A percentile compares a stretch with the other conserved stretches of the same genome.
These are phyloP conservation scores for Salix koriyanagi DNA, from an alignment of 345 rosid genomes.

Conservation along the genomic window DNA sequence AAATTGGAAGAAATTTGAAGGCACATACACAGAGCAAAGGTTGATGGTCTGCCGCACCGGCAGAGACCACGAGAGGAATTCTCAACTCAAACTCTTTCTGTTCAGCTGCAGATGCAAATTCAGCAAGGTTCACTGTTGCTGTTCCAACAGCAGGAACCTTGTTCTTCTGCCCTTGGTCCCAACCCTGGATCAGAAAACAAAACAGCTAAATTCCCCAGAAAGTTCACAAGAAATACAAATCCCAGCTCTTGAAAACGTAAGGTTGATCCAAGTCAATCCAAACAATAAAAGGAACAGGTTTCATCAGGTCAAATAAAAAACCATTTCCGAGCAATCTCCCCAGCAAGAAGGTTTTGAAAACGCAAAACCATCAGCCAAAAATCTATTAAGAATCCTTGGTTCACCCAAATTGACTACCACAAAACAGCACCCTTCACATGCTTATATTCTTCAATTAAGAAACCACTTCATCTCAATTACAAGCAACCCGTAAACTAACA, in stretches of 20 bases:
- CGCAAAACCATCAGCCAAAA: too few relatives aligned
- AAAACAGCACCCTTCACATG: not conserved
- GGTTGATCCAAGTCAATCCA: not conserved
- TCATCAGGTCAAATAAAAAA: not conserved
- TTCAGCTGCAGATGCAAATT: constrained; percentile 46
- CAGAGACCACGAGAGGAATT: constrained; percentile 44
- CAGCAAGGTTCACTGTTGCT: constrained; percentile 58
- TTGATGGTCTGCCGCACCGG: constrained; percentile 30
- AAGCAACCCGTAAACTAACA: not conserved
- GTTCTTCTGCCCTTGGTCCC: constrained; percentile 47
- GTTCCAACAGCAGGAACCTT: constrained; percentile 57
- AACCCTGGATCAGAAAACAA: constrained; percentile 43
- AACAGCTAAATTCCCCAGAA: not conserved
- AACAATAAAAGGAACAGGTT: not conserved
- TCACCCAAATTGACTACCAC: not conserved
- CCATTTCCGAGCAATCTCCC: not conserved
- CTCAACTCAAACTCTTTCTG: constrained; percentile 60
- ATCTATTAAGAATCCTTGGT: not conserved
- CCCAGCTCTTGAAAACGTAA: too few relatives aligned
- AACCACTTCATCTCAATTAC: not conserved
- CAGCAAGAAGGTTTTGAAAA: not conserved
- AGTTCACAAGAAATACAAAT: not conserved
- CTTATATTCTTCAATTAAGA: not conserved
- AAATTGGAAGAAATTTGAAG: constrained; percentile 1
- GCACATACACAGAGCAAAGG: constrained; percentile 48